Percentiles rank a stretch among this genome's conserved stretches.
Evolutionary conservation across 306 rosid species (phyloP).

Genomic region (Alnus glutinosa): DNA sequence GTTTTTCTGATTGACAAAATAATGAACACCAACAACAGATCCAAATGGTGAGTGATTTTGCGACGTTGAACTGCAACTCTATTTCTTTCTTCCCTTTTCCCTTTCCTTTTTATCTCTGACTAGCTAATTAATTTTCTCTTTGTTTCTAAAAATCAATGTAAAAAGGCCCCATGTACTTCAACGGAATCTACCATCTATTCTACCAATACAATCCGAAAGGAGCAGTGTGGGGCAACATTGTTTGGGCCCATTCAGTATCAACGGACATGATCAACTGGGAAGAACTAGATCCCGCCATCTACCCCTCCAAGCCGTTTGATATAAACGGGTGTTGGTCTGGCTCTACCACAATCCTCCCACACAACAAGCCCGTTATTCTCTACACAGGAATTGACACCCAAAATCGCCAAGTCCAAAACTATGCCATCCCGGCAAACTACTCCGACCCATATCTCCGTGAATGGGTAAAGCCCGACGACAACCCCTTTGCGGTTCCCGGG

Average conservation of each 20-base stretch:
- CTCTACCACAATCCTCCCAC: slow-evolving; percentile 68
- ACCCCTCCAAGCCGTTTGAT: slow-evolving; percentile 73
- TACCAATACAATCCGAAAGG: slow-evolving; percentile 90
- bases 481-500: slow-evolving; percentile 47
- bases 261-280: slow-evolving; percentile 74
- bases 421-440: slow-evolving; percentile 52
- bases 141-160: neutral
- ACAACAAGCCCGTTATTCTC: slow-evolving; percentile 62
- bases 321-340: slow-evolving; percentile 91
- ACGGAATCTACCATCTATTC: slow-evolving; percentile 76
- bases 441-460: slow-evolving; percentile 62
- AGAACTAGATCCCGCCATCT: slow-evolving; percentile 53
- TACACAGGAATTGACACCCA: slow-evolving; percentile 64
- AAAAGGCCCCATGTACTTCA: slow-evolving; percentile 67
- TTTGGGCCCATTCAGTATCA: slow-evolving; percentile 90
- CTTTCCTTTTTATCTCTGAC: neutral
- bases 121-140: too few relatives aligned
- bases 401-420: slow-evolving; percentile 60
- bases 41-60: slow-evolving; percentile 67
- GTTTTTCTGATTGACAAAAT: slow-evolving; percentile 22
- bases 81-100: neutral
- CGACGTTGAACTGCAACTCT: neutral
- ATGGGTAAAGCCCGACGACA: slow-evolving; percentile 71
- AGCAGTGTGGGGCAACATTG: slow-evolving; percentile 91
- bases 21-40: slow-evolving; percentile 39